These are phyloP conservation scores for Aspergillus olivimuriae DNA, from an alignment of 495 filamentous ascomycete species.

Conservation along the genomic window DNA sequence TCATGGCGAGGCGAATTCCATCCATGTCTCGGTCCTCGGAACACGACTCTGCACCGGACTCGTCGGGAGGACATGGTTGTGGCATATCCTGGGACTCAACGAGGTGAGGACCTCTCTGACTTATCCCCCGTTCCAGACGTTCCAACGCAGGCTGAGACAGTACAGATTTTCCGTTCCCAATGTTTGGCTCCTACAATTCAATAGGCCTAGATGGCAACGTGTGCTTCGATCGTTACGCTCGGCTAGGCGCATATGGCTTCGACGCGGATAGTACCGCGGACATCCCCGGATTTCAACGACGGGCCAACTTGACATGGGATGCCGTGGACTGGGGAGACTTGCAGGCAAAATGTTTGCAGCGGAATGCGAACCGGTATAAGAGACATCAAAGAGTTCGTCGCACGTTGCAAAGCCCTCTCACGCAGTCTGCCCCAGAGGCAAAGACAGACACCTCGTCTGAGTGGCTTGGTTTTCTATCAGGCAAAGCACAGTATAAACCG, in stretches of 20 bases:
- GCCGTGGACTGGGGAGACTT: conserved; percentile 64
- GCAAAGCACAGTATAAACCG: background rate
- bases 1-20: conserved; percentile 33
- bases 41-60: conserved; percentile 34
- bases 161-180: conserved; percentile 31
- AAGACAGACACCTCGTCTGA: background rate
- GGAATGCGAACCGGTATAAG: conserved; percentile 56
- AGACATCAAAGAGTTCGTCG: background rate
- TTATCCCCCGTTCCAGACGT: background rate
- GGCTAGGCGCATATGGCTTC: conserved; percentile 48
- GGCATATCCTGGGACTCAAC: conserved; percentile 34
- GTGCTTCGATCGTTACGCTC: conserved; percentile 49
- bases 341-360: conserved; percentile 54
- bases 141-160: background rate
- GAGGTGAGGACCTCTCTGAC: conserved; percentile 6
- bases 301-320: conserved; percentile 51
- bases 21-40: conserved; percentile 43
- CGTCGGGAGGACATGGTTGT: conserved; percentile 40
- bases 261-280: conserved; percentile 20
- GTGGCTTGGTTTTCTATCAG: background rate
- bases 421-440: background rate
- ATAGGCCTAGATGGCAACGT: conserved; percentile 39
- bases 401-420: background rate
- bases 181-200: conserved; percentile 44
- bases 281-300: conserved; percentile 14